Conservation (phyloP, 2,329 filamentous ascomycete species). For the Ceratocystis huliohia region DNA sequence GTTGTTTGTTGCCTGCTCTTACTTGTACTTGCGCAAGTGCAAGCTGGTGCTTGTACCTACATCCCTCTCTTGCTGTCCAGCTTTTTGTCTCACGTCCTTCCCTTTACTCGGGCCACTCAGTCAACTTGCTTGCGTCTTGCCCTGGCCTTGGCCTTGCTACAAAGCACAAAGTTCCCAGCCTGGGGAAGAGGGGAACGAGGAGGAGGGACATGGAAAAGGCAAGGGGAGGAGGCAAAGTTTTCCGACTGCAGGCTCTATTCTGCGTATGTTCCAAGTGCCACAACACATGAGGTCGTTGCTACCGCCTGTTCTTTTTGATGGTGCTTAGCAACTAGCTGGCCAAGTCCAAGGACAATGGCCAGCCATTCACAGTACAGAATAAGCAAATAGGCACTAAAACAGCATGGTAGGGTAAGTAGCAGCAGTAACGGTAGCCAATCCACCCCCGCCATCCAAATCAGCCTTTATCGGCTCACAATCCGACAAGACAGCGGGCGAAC, state of each 20-base stretch:
- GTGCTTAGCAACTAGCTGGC: neutral
- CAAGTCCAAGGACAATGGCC: neutral
- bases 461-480: neutral
- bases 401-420: neutral
- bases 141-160: neutral
- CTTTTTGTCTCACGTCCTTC: neutral
- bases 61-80: neutral
- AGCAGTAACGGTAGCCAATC: neutral
- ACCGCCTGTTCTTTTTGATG: too few relatives aligned
- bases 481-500: slow-evolving; percentile 5
- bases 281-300: too few relatives aligned
- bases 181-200: too few relatives aligned
- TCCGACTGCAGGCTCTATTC: too few relatives aligned
- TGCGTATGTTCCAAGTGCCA: too few relatives aligned
- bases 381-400: neutral
- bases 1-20: too few relatives aligned
- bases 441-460: neutral
- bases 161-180: too few relatives aligned
- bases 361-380: neutral
- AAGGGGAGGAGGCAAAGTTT: too few relatives aligned
- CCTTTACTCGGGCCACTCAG: neutral
- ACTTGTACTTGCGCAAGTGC: too few relatives aligned
- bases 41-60: neutral
- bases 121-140: neutral
- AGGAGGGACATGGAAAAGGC: too few relatives aligned